Percentiles rank a stretch among this genome's conserved stretches.
Conservation (phyloP, 441 rosid genomes). For the Pelargonium cotyledonis region DNA sequence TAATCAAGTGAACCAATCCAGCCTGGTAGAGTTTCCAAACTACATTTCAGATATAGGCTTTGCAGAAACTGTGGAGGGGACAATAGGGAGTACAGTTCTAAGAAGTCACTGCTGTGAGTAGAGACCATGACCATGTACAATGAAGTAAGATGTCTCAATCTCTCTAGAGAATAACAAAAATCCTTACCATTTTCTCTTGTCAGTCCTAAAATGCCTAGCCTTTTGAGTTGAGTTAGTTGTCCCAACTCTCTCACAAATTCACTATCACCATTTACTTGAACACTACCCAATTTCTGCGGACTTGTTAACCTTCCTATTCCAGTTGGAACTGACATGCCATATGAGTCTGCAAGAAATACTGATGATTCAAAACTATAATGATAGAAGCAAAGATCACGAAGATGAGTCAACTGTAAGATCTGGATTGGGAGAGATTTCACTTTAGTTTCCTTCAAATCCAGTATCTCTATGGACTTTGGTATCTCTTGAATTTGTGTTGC, state of each 20-base stretch:
- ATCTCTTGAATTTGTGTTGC: constrained; percentile 6
- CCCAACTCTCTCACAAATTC: constrained; percentile 11
- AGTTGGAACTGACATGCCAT: constrained; percentile 12
- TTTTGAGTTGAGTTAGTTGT: constrained; percentile 9
- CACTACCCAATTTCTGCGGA: constrained; percentile 12
- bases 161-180: constrained; percentile 10
- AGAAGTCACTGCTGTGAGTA: background rate
- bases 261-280: constrained; percentile 9
- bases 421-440: constrained; percentile 10
- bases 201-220: constrained; percentile 11
- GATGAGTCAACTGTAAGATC: constrained; percentile 11
- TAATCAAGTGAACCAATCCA: constrained; percentile 10
- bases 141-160: constrained; percentile 10
- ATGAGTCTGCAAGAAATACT: background rate
- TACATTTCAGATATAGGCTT: constrained; percentile 13
- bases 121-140: background rate
- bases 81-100: constrained; percentile 6
- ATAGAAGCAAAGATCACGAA: constrained; percentile 9
- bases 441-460: constrained; percentile 16
- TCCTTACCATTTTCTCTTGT: constrained; percentile 14
- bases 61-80: constrained; percentile 19
- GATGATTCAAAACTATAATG: constrained; percentile 11
- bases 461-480: constrained; percentile 9
- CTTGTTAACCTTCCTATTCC: constrained; percentile 9
- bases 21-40: background rate